A percentile compares a stretch with the other conserved stretches of the same genome.
phyloP scores from a whole-genome alignment of 257 asterid species.

The Agastache rugosa region DNA sequence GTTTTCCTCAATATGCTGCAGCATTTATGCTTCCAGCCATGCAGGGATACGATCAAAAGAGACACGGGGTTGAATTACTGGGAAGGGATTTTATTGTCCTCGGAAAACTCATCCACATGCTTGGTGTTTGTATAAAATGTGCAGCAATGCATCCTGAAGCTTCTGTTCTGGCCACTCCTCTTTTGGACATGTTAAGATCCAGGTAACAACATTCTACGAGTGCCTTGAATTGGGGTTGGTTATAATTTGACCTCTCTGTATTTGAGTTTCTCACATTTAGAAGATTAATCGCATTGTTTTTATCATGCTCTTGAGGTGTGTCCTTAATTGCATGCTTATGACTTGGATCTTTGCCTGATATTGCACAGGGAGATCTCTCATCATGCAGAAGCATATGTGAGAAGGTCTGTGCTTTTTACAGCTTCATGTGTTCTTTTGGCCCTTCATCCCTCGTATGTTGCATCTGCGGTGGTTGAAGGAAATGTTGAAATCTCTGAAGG shows the following conservation, averaged over 20 bases:
- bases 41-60: conserved; percentile 87
- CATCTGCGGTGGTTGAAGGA: conserved; percentile 75
- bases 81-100: conserved; percentile 86
- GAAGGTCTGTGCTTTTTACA: conserved; percentile 89
- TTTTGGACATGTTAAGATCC: conserved; percentile 82
- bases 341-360: conserved; percentile 30
- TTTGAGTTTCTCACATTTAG: conserved; percentile 20
- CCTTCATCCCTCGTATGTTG: conserved; percentile 86
- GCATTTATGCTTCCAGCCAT: conserved; percentile 96
- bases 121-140: conserved; percentile 89
- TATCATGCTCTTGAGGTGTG: conserved; percentile 1
- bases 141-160: conserved; percentile 99
- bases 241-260: conserved; percentile 16
- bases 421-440: conserved; percentile 84
- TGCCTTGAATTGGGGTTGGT: conserved; percentile 22
- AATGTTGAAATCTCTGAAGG: conserved; percentile 71
- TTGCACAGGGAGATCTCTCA: conserved; percentile 70
- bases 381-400: conserved; percentile 86
- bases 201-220: conserved; percentile 53
- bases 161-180: conserved; percentile 82
- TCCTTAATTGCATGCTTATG: conserved; percentile 24
- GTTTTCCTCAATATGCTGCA: conserved; percentile 87
- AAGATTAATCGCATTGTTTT: conserved; percentile 25
- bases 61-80: conserved; percentile 89
- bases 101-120: conserved; percentile 89